Evolutionary conservation across 805 yeast genomes (phyloP), one percentile per base, ranked within the genome.

Genomic region (Kregervanrija delftensis): DNA sequence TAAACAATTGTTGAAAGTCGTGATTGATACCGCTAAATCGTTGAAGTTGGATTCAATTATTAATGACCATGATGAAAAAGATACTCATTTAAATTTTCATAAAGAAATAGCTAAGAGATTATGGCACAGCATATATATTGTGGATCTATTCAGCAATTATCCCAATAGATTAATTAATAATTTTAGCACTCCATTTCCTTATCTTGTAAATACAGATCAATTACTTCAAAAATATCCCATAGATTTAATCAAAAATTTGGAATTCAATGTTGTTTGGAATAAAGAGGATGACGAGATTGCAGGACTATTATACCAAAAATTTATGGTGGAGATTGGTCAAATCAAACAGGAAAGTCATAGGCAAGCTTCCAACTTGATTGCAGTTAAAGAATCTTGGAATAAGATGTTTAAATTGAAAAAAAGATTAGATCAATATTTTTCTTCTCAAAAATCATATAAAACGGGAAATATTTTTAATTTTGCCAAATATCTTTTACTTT

Each of bases 121-220:
- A 3, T 57, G 58, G 53, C 52, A 55, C 41, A 56, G 56, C 39
- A 40, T 57, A 12, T 50, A 54, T 39, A 56, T 57, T 17, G 52
- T 57, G 16, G 61, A 57, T 40, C 49, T 59, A 1, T 37, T 57
- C 37, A 54, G 58, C 39, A 57, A 56, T 35, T 54, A 55, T 39
- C 57, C 58, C 8, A 46, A 49, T n/a, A 47, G 55, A 33, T 40
- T 52, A 22, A 53, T 56, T 22, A 49, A 41, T 12, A 43, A 52
- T 13, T 47, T 48, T 32, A 40, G 46, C 2, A 54, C 61, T 0
- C 51, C 58, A n/a, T 38, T 52, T 15, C 61, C 61, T 3, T 33
- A 45, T n/a, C 41, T 57, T 2, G 33, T 51, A 4, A 48, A 52
- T 13, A 43, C 51, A 9, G 42, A 39, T 11, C 50, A 22, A 22